Evolutionary conservation across 1,284 basidiomycete species (phyloP).

Genomic region (Rhizoctonia solani): DNA sequence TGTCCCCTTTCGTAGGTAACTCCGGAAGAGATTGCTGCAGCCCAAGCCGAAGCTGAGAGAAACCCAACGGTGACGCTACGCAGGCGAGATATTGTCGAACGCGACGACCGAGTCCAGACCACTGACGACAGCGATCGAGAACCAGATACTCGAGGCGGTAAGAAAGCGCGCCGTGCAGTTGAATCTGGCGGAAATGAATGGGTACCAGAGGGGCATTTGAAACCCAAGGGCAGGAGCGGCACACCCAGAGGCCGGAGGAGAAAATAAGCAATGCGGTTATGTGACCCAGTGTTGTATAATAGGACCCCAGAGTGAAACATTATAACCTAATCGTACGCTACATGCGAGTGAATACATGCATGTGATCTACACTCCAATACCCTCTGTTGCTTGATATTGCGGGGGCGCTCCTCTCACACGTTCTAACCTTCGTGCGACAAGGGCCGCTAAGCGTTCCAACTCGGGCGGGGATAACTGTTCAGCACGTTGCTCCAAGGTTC

Average conservation of each 20-base stretch:
- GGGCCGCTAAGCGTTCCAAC: constrained; percentile 8
- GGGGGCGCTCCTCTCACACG: constrained; percentile 18
- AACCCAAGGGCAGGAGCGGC: constrained; percentile 2
- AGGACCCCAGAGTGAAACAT: no score
- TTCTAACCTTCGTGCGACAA: constrained; percentile 13
- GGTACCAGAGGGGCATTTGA: constrained; percentile 30
- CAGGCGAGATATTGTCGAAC: constrained; percentile 22
- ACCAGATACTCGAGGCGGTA: constrained; percentile 9
- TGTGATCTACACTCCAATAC: neutral
- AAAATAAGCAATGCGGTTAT: neutral
- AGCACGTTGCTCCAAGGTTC: constrained; percentile 8
- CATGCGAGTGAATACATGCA: neutral
- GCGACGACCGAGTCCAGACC: constrained; percentile 6
- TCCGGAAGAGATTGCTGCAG: constrained; percentile 35
- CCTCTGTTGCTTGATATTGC: constrained; percentile 16
- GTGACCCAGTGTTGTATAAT: no score
- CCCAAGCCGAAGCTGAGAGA: constrained; percentile 6
- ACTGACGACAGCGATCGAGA: constrained; percentile 19
- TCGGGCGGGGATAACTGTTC: constrained; percentile 23
- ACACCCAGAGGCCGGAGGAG: neutral
- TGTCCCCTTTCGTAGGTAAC: neutral
- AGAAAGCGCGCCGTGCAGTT: constrained; percentile 1
- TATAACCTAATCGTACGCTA: no score
- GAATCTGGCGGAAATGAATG: constrained; percentile 28
- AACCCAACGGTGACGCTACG: constrained; percentile 11